These are phyloP conservation scores for Botrytis elliptica DNA, from an alignment of 2,329 filamentous ascomycete species.

Conservation along the genomic window DNA sequence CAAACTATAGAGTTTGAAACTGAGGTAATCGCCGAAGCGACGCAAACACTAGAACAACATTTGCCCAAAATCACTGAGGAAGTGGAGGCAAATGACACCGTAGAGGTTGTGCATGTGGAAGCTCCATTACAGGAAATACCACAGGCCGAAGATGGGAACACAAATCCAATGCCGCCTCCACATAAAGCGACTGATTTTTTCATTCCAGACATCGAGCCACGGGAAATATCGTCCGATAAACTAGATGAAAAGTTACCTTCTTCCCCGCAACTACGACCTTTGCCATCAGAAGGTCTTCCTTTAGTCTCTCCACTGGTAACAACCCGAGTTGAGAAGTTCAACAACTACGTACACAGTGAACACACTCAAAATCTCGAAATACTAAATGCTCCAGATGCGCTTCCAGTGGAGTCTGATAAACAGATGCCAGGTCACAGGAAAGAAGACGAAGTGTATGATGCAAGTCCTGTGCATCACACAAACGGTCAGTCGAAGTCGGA, in stretches of 20 bases:
- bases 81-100: not conserved
- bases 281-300: constrained; percentile 34
- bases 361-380: not conserved
- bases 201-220: not conserved
- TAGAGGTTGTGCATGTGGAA: not conserved
- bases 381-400: not conserved
- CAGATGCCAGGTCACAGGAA: not conserved
- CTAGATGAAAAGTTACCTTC: constrained; percentile 24
- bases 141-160: not conserved
- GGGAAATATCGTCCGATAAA: not conserved
- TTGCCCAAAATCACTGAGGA: not conserved
- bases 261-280: constrained; percentile 31
- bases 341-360: not conserved
- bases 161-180: constrained; percentile 11
- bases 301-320: constrained; percentile 34
- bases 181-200: not conserved
- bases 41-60: not conserved
- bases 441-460: constrained; percentile 26
- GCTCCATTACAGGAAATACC: not conserved
- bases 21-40: constrained; percentile 24
- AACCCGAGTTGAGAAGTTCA: constrained; percentile 17
- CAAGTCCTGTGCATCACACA: constrained; percentile 23
- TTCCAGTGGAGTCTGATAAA: not conserved
- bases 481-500: not conserved
- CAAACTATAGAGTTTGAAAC: constrained; percentile 43